phyloP scores from a whole-genome alignment of 768 basidiomycete species.

The Daedaleopsis nitida region DNA sequence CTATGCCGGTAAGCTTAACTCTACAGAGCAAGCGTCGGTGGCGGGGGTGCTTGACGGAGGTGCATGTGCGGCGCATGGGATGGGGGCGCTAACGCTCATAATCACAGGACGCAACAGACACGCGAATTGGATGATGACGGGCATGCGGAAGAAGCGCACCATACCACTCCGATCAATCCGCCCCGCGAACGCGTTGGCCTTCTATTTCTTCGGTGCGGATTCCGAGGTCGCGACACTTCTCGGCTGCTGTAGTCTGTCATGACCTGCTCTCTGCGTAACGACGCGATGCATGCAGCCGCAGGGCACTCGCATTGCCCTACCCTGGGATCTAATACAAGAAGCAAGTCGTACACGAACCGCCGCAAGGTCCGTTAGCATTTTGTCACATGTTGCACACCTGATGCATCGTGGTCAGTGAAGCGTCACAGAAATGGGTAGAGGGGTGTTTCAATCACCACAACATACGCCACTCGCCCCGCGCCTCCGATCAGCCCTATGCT shows the following conservation, averaged over 20 bases:
- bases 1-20: too few species aligned
- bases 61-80: background rate
- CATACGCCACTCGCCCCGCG: conserved; percentile 3
- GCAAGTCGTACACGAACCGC: background rate
- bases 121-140: background rate
- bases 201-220: background rate
- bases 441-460: background rate
- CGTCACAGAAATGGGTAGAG: too few species aligned
- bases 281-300: background rate
- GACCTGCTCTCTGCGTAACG: background rate
- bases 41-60: too few species aligned
- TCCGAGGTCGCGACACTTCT: background rate
- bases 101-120: background rate
- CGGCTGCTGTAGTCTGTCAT: too few species aligned
- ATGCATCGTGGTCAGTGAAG: background rate
- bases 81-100: background rate
- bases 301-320: conserved; percentile 8
- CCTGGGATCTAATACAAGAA: conserved; percentile 16
- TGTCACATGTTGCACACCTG: conserved; percentile 13
- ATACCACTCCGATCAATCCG: background rate
- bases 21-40: too few species aligned
- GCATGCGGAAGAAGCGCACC: background rate
- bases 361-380: conserved; percentile 8
- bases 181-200: background rate
- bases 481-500: conserved; percentile 4